A percentile compares a stretch with the other conserved stretches of the same genome.
phyloP scores from a whole-genome alignment of 2,329 filamentous ascomycete genomes.

The Metarhizium humberi region DNA sequence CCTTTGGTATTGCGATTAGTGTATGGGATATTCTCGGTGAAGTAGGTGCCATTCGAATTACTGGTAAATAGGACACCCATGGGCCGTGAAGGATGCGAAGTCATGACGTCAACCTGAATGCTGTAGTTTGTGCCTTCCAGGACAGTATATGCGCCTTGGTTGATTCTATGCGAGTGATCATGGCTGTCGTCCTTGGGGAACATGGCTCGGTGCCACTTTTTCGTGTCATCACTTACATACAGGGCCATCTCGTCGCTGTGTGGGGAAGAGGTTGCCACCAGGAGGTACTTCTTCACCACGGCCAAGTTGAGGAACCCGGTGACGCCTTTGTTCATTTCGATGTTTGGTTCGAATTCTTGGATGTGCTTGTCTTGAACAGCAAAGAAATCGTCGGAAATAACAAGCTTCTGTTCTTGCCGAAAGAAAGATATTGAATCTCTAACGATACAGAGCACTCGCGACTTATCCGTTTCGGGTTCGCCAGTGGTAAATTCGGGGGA shows the following conservation, averaged over 20 bases:
- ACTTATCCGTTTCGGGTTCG: constrained; percentile 52
- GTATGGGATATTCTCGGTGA: constrained; percentile 82
- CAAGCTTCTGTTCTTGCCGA: constrained; percentile 65
- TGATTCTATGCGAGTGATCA: constrained; percentile 58
- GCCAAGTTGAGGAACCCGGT: constrained; percentile 75
- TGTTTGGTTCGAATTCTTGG: constrained; percentile 63
- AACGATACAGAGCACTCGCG: constrained; percentile 73
- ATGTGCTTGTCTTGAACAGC: constrained; percentile 35
- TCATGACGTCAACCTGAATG: constrained; percentile 91
- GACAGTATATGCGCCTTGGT: constrained; percentile 85
- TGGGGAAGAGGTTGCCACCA: constrained; percentile 71
- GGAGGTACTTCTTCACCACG: constrained; percentile 74
- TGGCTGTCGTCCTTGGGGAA: constrained; percentile 70
- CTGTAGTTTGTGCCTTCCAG: constrained; percentile 96
- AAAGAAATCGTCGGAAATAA: constrained; percentile 82
- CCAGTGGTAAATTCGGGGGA: constrained; percentile 65
- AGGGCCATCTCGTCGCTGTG: constrained; percentile 86
- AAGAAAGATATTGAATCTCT: constrained; percentile 61
- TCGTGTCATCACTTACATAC: constrained; percentile 77
- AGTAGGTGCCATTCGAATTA: constrained; percentile 96
- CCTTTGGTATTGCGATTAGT: constrained; percentile 74
- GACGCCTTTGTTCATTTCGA: constrained; percentile 66
- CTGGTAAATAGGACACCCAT: constrained; percentile 91
- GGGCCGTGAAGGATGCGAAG: constrained; percentile 49
- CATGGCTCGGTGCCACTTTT: constrained; percentile 82